Conservation (phyloP, 352 stramenopile genomes). For the Pythium oligandrum region DNA sequence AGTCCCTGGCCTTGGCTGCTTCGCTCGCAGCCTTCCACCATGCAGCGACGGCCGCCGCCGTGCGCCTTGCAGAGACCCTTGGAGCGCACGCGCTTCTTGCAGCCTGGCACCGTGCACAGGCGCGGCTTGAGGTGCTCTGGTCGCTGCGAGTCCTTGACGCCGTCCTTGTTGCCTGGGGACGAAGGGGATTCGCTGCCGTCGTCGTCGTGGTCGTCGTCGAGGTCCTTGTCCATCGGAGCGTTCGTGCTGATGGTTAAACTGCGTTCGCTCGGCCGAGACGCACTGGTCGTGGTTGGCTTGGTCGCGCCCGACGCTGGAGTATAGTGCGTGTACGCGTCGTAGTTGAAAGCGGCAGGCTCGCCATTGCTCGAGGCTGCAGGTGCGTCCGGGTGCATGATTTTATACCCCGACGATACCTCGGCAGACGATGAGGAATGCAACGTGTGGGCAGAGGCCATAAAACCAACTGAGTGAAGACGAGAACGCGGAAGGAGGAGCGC, state of each 20-base stretch:
- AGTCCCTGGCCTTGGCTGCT: constrained; percentile 77
- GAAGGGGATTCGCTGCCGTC: neutral
- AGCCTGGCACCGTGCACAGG: constrained; percentile 76
- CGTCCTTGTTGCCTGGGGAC: constrained; percentile 8
- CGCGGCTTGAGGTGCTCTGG: constrained; percentile 73
- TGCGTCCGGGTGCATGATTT: constrained; percentile 17
- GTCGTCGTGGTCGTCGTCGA: constrained; percentile 5
- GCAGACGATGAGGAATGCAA: neutral
- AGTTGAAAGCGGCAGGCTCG: constrained; percentile 16
- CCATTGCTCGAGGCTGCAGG: constrained; percentile 6
- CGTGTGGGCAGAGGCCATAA: constrained; percentile 42
- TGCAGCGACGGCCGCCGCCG: constrained; percentile 69
- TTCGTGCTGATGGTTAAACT: constrained; percentile 15
- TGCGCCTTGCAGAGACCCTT: constrained; percentile 85
- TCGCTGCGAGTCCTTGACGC: constrained; percentile 12
- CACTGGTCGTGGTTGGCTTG: neutral
- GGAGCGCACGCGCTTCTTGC: constrained; percentile 80
- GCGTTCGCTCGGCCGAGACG: neutral
- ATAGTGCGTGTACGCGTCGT: constrained; percentile 20
- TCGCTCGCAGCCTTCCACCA: constrained; percentile 77
- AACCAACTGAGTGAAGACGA: constrained; percentile 36
- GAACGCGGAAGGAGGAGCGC: constrained; percentile 24
- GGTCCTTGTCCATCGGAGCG: constrained; percentile 4
- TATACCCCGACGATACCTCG: neutral
- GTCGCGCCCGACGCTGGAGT: neutral